Conservation (phyloP, 345 rosid genomes). For the Euphorbia tirucalli region DNA sequence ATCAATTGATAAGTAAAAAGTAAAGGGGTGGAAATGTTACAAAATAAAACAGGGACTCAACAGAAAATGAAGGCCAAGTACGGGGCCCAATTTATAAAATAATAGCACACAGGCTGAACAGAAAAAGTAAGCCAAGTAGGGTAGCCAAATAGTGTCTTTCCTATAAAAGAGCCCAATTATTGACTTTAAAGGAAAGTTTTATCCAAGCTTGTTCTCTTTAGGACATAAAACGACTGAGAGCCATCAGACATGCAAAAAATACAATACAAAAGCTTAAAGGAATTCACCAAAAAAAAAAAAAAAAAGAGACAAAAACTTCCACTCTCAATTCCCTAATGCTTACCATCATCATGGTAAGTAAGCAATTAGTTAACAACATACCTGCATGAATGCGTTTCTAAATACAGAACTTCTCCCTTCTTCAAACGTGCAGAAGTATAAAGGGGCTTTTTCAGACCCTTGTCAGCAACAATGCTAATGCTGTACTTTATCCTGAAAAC, state of each 20-base stretch:
- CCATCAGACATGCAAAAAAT: neutral
- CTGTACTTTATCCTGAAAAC: slow-evolving; percentile 86
- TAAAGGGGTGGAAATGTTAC: neutral
- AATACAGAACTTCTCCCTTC: slow-evolving; percentile 93
- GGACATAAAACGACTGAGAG: neutral
- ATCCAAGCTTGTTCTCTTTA: neutral
- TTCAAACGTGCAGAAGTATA: slow-evolving; percentile 97
- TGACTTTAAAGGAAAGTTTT: neutral
- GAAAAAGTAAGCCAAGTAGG: too few species aligned
- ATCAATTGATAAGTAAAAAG: neutral
- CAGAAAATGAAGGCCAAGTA: neutral
- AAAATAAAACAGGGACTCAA: neutral
- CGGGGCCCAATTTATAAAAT: too few species aligned
- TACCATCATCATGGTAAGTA: slow-evolving; percentile 5
- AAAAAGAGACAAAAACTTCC: neutral
- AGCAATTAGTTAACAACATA: slow-evolving; percentile 23
- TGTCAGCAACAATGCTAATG: slow-evolving; percentile 93
- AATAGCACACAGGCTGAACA: too few species aligned
- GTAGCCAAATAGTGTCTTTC: too few species aligned
- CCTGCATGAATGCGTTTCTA: slow-evolving; percentile 98
- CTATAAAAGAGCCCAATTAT: neutral
- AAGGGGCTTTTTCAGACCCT: slow-evolving; percentile 91
- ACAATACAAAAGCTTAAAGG: neutral
- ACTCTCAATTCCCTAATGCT: neutral
- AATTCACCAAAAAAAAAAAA: neutral